Evolutionary conservation across 805 yeast genomes (phyloP).

Genomic region (Kluyveromyces dobzhanskii): DNA sequence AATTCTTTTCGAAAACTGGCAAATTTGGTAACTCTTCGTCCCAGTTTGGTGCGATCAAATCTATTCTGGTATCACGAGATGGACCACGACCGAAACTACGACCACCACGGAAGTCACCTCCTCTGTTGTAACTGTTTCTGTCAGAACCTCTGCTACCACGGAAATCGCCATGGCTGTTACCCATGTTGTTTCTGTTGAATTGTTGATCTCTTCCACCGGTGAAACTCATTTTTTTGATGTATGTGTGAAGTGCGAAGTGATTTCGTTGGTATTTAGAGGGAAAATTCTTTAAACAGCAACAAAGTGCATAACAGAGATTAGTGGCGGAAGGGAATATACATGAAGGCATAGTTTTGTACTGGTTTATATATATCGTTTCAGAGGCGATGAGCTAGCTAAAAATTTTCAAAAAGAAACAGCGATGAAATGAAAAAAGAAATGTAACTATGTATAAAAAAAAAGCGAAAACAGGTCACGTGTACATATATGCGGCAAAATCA

Average conservation of each 20-base stretch:
- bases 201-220: constrained; percentile 30
- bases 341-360: no score
- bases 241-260: constrained; percentile 8
- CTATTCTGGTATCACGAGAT: constrained; percentile 29
- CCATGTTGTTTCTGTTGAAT: constrained; percentile 29
- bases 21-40: constrained; percentile 50
- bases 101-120: constrained; percentile 29
- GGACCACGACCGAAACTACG: constrained; percentile 34
- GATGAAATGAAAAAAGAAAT: no score
- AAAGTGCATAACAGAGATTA: no score
- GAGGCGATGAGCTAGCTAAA: no score
- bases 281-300: no score
- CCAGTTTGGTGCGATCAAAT: constrained; percentile 62
- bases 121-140: constrained; percentile 30
- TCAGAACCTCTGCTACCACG: constrained; percentile 34
- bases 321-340: no score
- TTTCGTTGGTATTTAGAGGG: no score
- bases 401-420: no score
- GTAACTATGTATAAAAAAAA: no score
- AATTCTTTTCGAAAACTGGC: constrained; percentile 91
- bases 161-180: constrained; percentile 34
- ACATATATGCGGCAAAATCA: no score
- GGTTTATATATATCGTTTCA: no score
- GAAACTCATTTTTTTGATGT: constrained; percentile 28
- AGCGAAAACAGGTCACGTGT: no score